These are phyloP conservation scores for Coemansia sp. DNA, from an alignment of 192 early-diverging fungal species.

Conservation along the genomic window DNA sequence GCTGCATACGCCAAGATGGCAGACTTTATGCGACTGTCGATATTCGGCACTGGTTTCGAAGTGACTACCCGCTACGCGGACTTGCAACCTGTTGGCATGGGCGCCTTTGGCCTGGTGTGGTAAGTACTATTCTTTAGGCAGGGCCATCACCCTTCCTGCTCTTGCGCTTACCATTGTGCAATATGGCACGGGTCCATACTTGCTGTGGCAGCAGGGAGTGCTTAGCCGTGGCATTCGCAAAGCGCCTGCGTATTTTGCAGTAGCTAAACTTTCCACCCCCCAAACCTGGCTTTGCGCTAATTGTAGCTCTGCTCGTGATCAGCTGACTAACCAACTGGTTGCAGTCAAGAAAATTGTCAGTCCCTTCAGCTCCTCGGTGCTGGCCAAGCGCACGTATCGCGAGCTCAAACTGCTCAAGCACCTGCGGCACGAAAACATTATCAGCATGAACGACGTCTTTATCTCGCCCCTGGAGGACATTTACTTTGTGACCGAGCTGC, in stretches of 20 bases:
- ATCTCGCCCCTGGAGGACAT: slow-evolving; percentile 91
- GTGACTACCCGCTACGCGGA: slow-evolving; percentile 85
- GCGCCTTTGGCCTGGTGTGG: slow-evolving; percentile 97
- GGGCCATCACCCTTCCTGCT: no score
- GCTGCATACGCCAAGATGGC: slow-evolving; percentile 48
- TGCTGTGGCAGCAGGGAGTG: no score
- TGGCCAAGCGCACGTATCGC: slow-evolving; percentile 93
- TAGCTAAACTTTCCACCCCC: not conserved
- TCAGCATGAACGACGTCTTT: slow-evolving; percentile 90
- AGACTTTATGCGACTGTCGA: slow-evolving; percentile 70
- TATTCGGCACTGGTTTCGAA: slow-evolving; percentile 83
- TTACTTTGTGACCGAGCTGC: slow-evolving; percentile 96
- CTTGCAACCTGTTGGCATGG: slow-evolving; percentile 94
- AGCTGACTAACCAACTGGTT: slow-evolving; percentile 74
- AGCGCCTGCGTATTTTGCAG: no score
- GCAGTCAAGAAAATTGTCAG: slow-evolving; percentile 98
- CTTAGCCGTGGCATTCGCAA: no score
- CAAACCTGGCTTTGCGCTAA: no score
- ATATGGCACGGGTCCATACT: no score
- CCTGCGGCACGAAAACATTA: slow-evolving; percentile 94
- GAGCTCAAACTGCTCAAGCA: slow-evolving; percentile 93
- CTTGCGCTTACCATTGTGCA: no score
- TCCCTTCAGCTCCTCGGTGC: slow-evolving; percentile 86
- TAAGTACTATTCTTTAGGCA: slow-evolving; percentile 45
- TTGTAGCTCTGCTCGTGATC: slow-evolving; percentile 84